phyloP scores from a whole-genome alignment of 2,329 filamentous ascomycete species.

The Ciborinia camelliae region DNA sequence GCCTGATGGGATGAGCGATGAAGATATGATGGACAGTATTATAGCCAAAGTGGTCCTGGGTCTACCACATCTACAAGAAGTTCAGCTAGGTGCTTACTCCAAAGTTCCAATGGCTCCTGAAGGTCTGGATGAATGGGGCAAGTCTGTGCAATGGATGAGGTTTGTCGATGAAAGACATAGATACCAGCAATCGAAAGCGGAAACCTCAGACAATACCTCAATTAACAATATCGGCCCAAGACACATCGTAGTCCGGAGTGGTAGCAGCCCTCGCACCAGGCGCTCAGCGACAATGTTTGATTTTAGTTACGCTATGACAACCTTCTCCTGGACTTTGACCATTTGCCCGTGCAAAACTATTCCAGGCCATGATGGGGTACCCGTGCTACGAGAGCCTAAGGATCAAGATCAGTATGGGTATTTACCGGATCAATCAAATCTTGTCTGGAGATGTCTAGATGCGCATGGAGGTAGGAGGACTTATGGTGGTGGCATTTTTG shows the following conservation, averaged over 20 bases:
- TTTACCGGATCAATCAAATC: neutral
- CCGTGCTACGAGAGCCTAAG: no score
- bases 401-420: neutral
- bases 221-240: neutral
- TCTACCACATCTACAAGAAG: neutral
- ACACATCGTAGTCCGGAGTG: neutral
- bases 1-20: neutral
- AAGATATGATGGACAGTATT: neutral
- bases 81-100: neutral
- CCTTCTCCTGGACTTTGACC: neutral
- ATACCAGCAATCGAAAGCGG: neutral
- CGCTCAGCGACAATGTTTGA: no score
- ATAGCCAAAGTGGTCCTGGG: neutral
- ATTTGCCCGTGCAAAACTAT: neutral
- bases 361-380: neutral
- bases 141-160: neutral
- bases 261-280: neutral
- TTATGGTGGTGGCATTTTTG: neutral
- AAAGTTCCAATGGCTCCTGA: neutral
- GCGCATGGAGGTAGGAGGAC: neutral
- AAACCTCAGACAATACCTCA: neutral
- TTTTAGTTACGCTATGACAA: neutral
- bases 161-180: neutral
- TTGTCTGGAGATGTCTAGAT: neutral
- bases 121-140: neutral